A percentile compares a stretch with the other conserved stretches of the same genome.
Conservation (phyloP, 768 basidiomycete species). For the Omphalotus guepiniiformis region DNA sequence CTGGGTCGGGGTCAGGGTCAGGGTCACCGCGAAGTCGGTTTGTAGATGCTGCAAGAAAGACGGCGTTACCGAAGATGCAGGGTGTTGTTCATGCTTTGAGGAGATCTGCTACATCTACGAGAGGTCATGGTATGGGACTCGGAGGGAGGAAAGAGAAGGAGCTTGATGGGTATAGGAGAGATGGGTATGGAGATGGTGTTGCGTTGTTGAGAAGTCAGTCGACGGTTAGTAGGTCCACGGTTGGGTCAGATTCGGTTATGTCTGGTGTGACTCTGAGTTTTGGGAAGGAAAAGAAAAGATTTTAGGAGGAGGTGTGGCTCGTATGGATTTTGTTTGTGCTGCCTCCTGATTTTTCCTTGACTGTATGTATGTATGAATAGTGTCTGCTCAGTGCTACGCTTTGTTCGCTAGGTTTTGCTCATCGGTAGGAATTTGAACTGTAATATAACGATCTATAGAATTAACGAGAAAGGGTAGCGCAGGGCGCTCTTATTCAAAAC, state of each 20-base stretch:
- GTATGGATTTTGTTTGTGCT: too few relatives aligned
- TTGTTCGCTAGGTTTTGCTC: too few relatives aligned
- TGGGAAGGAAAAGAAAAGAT: background rate
- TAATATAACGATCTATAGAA: too few relatives aligned
- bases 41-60: constrained; percentile 27
- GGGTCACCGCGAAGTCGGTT: constrained; percentile 15
- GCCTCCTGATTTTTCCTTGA: too few relatives aligned
- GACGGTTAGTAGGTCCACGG: background rate
- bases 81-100: constrained; percentile 31
- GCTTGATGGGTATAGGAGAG: constrained; percentile 33
- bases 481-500: too few relatives aligned
- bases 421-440: too few relatives aligned
- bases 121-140: constrained; percentile 22
- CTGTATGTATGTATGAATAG: too few relatives aligned
- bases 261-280: background rate
- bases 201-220: constrained; percentile 6
- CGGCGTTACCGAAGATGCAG: constrained; percentile 37
- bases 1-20: background rate
- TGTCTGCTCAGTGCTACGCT: too few relatives aligned
- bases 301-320: too few relatives aligned
- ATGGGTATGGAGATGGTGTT: too few relatives aligned
- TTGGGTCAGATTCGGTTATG: background rate
- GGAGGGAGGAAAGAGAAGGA: constrained; percentile 38
- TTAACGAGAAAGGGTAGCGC: too few relatives aligned
- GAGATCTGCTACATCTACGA: constrained; percentile 36